A percentile compares a stretch with the other conserved stretches of the same genome.
These are phyloP conservation scores for Ogataea paradorogensis DNA, from an alignment of 805 yeast species.

Conservation along the genomic window DNA sequence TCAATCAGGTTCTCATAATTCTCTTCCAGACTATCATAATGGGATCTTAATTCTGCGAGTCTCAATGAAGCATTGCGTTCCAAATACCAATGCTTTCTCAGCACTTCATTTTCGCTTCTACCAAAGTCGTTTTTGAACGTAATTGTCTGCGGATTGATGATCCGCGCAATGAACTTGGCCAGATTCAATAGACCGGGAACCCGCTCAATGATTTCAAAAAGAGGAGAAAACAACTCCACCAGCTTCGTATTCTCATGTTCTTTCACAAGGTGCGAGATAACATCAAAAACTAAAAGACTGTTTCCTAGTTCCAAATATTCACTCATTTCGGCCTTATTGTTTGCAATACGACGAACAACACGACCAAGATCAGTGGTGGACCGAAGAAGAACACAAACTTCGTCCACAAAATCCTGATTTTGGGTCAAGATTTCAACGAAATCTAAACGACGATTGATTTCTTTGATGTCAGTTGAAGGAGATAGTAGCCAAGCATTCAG, in stretches of 20 bases:
- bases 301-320: conserved; percentile 32
- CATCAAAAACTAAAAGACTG: conserved; percentile 26
- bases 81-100: conserved; percentile 27
- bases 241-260: conserved; percentile 7
- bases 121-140: conserved; percentile 15
- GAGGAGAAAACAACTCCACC: conserved; percentile 13
- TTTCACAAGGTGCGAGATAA: conserved; percentile 27
- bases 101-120: conserved; percentile 25
- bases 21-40: conserved; percentile 20
- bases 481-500: conserved; percentile 78
- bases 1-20: conserved; percentile 4
- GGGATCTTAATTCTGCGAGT: conserved; percentile 17
- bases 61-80: conserved; percentile 21
- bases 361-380: conserved; percentile 57
- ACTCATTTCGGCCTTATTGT: conserved; percentile 30
- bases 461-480: conserved; percentile 62
- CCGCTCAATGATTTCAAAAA: conserved; percentile 21
- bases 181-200: conserved; percentile 16
- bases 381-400: conserved; percentile 37
- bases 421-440: conserved; percentile 44
- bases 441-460: conserved; percentile 55
- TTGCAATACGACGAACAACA: conserved; percentile 55
- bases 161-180: conserved; percentile 30
- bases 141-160: conserved; percentile 23
- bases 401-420: conserved; percentile 29